phyloP scores from a whole-genome alignment of 2,329 filamentous ascomycete genomes.

The Pyrenophora seminiperda region DNA sequence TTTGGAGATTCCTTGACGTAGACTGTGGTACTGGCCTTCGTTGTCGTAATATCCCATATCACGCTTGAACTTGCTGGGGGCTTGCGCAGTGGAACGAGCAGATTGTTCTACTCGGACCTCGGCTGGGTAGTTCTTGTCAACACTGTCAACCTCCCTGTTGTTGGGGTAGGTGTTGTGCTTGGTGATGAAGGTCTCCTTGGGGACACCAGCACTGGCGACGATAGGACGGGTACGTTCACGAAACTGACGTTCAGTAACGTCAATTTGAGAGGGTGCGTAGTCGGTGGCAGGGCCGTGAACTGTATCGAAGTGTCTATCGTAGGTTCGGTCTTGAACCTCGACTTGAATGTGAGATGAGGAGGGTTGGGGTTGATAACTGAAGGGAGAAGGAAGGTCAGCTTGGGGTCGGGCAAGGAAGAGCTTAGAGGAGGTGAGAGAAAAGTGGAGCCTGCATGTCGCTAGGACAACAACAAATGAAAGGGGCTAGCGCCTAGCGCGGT shows the following conservation, averaged over 20 bases:
- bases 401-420: constrained; percentile 39
- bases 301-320: constrained; percentile 55
- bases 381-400: constrained; percentile 46
- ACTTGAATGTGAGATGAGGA: constrained; percentile 67
- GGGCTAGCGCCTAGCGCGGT: constrained; percentile 39
- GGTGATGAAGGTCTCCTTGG: constrained; percentile 49
- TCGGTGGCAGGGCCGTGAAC: constrained; percentile 57
- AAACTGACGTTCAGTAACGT: constrained; percentile 66
- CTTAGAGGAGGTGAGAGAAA: constrained; percentile 43
- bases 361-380: constrained; percentile 62
- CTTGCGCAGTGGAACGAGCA: constrained; percentile 59
- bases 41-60: constrained; percentile 84
- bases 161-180: constrained; percentile 49
- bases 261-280: constrained; percentile 63
- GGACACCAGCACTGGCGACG: constrained; percentile 53
- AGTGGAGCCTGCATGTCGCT: constrained; percentile 47
- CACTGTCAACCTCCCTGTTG: constrained; percentile 41
- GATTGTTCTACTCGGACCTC: constrained; percentile 58
- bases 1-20: constrained; percentile 72
- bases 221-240: constrained; percentile 64
- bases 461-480: constrained; percentile 48
- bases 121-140: constrained; percentile 48
- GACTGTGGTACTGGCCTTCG: constrained; percentile 75
- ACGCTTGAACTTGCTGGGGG: constrained; percentile 56
- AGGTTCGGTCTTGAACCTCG: constrained; percentile 63